Conservation (phyloP, 768 basidiomycete genomes). For the Auricularia auricula-judae region DNA sequence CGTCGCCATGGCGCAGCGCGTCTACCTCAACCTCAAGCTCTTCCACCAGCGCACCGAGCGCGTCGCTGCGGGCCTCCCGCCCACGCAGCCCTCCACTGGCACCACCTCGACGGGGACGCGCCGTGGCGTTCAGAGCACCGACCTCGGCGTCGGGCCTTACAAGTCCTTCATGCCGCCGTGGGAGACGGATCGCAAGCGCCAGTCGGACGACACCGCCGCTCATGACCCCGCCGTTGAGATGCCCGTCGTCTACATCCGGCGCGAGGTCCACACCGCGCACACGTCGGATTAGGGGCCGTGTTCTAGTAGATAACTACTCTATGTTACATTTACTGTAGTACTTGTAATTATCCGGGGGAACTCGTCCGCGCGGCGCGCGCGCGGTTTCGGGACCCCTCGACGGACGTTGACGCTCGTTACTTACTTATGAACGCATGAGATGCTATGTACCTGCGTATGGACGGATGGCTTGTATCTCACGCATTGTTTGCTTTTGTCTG, state of each 20-base stretch:
- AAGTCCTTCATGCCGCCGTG: neutral
- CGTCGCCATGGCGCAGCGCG: conserved; percentile 26
- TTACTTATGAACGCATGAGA: neutral
- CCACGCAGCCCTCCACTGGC: neutral
- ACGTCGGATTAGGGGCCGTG: neutral
- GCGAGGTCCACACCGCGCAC: neutral
- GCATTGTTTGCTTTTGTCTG: neutral
- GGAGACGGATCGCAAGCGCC: neutral
- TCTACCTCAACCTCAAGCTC: conserved; percentile 11
- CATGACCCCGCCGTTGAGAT: neutral
- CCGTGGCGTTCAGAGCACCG: neutral
- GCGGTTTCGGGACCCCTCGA: neutral
- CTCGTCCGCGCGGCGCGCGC: neutral
- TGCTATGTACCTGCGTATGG: neutral
- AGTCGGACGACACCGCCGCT: neutral
- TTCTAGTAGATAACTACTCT: neutral
- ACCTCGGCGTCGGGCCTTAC: neutral
- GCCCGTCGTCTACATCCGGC: neutral
- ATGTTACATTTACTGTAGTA: neutral
- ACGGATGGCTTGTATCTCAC: neutral
- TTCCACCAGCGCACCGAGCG: neutral
- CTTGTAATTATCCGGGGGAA: neutral
- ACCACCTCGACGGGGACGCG: neutral
- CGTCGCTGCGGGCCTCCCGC: neutral
- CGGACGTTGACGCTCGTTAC: neutral